phyloP scores from a whole-genome alignment of 169 alveolate species.

The Cryptosporidium canis region DNA sequence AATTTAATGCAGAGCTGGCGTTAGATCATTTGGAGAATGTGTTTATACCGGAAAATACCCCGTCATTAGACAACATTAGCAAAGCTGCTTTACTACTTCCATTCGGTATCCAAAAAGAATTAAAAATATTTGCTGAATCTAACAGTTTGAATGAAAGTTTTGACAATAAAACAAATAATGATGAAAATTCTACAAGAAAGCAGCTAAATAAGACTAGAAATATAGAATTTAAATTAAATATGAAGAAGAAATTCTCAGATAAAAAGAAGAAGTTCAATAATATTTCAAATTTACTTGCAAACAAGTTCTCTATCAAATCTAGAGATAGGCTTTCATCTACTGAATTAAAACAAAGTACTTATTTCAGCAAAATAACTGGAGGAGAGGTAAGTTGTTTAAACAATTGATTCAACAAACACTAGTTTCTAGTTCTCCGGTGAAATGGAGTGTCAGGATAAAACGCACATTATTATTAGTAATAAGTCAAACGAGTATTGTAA shows the following conservation, averaged over 20 bases:
- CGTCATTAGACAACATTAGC: constrained; percentile 35
- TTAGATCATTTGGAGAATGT: constrained; percentile 16
- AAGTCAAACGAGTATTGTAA: neutral
- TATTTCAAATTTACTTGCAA: neutral
- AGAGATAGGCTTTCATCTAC: neutral
- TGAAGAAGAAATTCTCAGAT: constrained; percentile 9
- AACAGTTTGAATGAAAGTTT: neutral
- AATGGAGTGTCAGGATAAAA: constrained; percentile 28
- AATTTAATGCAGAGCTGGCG: constrained; percentile 34
- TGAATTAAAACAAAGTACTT: neutral
- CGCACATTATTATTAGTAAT: neutral
- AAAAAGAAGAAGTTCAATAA: neutral
- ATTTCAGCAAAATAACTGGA: neutral
- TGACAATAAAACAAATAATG: neutral
- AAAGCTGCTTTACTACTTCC: constrained; percentile 55
- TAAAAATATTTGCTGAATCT: neutral
- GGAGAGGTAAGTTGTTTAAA: constrained; percentile 6
- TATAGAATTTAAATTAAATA: constrained; percentile 31
- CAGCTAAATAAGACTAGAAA: constrained; percentile 12
- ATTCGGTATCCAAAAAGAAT: constrained; percentile 28
- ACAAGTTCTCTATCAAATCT: neutral
- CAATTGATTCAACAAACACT: neutral
- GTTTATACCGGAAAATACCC: constrained; percentile 11
- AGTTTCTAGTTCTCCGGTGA: constrained; percentile 10
- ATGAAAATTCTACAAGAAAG: neutral